phyloP scores from a whole-genome alignment of 495 filamentous ascomycete genomes.

The Elaphomyces granulatus region DNA sequence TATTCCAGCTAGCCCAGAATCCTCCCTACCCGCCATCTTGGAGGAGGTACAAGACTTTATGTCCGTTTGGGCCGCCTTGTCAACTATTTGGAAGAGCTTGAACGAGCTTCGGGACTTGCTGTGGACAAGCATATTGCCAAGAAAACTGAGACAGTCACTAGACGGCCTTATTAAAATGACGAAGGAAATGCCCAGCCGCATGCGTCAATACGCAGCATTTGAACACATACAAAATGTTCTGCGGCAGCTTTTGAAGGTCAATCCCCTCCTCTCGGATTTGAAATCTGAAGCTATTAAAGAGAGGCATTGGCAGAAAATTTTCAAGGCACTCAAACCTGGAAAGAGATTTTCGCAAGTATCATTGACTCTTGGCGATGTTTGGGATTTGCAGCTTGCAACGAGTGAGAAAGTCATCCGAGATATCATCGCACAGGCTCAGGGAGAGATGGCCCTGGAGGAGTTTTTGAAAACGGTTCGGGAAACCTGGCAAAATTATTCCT shows the following conservation, averaged over 20 bases:
- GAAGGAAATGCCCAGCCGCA: constrained; percentile 97
- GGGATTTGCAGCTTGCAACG: constrained; percentile 81
- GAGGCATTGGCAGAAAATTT: constrained; percentile 94
- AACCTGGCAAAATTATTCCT: constrained; percentile 85
- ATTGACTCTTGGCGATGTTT: constrained; percentile 90
- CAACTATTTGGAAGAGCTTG: constrained; percentile 92
- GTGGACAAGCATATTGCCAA: constrained; percentile 85
- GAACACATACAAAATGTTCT: constrained; percentile 90
- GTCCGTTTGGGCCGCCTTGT: constrained; percentile 89
- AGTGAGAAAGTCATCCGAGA: constrained; percentile 78
- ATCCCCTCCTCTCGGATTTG: constrained; percentile 72
- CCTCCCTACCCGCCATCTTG: constrained; percentile 60
- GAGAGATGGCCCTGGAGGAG: constrained; percentile 96
- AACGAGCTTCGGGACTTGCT: constrained; percentile 83
- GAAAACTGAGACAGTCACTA: constrained; percentile 76
- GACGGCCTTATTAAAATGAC: constrained; percentile 93
- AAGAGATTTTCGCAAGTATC: constrained; percentile 85
- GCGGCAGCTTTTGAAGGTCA: constrained; percentile 79
- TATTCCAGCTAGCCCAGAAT: constrained; percentile 63
- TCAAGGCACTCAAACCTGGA: constrained; percentile 80
- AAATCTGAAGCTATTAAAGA: constrained; percentile 96
- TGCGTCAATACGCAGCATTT: constrained; percentile 98
- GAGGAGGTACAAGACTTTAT: constrained; percentile 99
- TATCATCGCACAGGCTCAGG: constrained; percentile 90
- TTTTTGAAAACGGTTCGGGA: constrained; percentile 95